These are phyloP conservation scores for Penicillium roqueforti DNA, from an alignment of 495 filamentous ascomycete species.

Conservation along the genomic window DNA sequence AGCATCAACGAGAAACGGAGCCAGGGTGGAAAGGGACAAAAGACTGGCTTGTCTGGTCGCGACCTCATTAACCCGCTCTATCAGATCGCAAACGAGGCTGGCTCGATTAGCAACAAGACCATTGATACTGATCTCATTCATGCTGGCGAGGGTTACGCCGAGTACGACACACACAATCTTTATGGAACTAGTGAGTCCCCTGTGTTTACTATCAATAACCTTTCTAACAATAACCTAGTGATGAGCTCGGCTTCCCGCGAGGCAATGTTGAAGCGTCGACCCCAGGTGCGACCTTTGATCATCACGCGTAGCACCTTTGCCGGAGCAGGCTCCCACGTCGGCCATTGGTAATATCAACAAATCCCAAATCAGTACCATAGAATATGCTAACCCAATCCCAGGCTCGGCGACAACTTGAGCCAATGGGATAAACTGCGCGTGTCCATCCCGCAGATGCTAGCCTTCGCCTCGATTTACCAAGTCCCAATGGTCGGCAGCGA, in stretches of 20 bases:
- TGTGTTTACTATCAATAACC: not conserved
- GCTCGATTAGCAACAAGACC: conserved; percentile 67
- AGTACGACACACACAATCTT: conserved; percentile 84
- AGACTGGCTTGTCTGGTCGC: conserved; percentile 55
- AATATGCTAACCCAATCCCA: conserved; percentile 8
- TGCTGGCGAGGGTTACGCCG: conserved; percentile 57
- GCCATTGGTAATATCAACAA: conserved; percentile 59
- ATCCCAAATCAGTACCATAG: not conserved
- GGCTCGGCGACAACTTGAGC: conserved; percentile 75
- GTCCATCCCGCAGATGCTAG: conserved; percentile 64
- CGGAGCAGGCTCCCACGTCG: conserved; percentile 71
- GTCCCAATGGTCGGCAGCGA: conserved; percentile 83
- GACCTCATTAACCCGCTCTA: conserved; percentile 72
- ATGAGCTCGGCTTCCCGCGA: conserved; percentile 66
- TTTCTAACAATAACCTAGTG: conserved; percentile 43
- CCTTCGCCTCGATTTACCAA: conserved; percentile 78
- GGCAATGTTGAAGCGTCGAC: conserved; percentile 68
- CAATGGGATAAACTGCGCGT: conserved; percentile 69
- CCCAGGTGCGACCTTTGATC: conserved; percentile 63
- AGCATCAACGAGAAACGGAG: not conserved
- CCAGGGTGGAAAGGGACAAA: conserved; percentile 19
- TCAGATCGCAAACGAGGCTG: conserved; percentile 67
- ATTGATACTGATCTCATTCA: conserved; percentile 72
- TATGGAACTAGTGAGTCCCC: conserved; percentile 63
- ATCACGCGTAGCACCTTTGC: conserved; percentile 85